Base-by-base conservation (phyloP, 345 rosid genomes). In the Hypericum perforatum region DNA sequence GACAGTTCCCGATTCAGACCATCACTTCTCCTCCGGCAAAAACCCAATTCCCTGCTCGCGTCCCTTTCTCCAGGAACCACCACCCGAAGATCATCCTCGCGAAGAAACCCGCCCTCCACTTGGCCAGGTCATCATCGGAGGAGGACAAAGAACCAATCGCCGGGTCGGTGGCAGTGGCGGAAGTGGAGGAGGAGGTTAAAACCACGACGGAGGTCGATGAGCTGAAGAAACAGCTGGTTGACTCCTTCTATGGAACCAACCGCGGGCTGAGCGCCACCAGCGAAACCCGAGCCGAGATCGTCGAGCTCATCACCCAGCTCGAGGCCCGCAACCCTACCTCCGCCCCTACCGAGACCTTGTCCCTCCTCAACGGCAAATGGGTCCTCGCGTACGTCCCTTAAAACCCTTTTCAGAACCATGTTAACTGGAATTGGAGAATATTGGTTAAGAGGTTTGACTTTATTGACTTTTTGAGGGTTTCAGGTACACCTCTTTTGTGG, bases 351-450 rank as follows among this genome's bases (percentile, higher is more conserved):
- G 86, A 87, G 44, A 92, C 96, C 40, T 59, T 87, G 63, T 48
- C 78, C 67, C 73, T 78, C 52, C 92, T 91, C 74, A 79, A 87
- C 45, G 96, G 89, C 58, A 87, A 91, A 68, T 91, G 98, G 98
- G 77, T 85, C 68, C 95, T 91, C 16, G 85, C 77, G 96, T 91
- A 78, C 78, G 89, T 59, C 10, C 45, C 53, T 50, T 36, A 7
- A 5, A 11, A 44, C n/a, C 10, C 46, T 11, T 43, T 2, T 15
- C 29, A 11, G 43, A 38, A 5, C 32, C 32, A 22, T 22, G 32
- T 22, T 22, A 4, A 22, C 2, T 22, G 1, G 32, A 22, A 22
- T 22, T 22, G 4, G 4, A 22, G 4, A 22, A 1, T 1, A 22
- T 22, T 22, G 69, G 63, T 43, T 57, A 5, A 22, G 22, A 16